These are phyloP conservation scores for Candida endomychidarum DNA, from an alignment of 805 yeast genomes.

Conservation along the genomic window DNA sequence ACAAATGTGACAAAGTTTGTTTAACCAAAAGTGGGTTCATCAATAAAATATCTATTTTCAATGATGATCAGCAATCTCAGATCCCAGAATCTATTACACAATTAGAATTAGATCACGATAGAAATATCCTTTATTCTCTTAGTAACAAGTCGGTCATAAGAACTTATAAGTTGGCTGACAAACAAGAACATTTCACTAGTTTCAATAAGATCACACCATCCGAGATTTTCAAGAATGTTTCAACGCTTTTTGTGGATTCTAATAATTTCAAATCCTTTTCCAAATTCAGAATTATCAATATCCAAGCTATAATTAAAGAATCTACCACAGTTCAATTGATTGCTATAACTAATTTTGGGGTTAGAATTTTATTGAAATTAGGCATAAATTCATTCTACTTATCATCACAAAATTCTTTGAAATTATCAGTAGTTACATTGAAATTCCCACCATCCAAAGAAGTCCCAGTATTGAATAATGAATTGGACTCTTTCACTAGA, in stretches of 20 bases:
- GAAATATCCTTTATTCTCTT: slow-evolving; percentile 76
- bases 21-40: slow-evolving; percentile 61
- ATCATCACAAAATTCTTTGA: slow-evolving; percentile 19
- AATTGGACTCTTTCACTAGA: slow-evolving; percentile 42
- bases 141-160: slow-evolving; percentile 81
- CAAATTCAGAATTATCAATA: slow-evolving; percentile 58
- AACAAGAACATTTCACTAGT: slow-evolving; percentile 39
- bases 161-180: slow-evolving; percentile 61
- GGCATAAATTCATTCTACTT: slow-evolving; percentile 35
- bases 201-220: slow-evolving; percentile 42
- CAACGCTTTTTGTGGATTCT: slow-evolving; percentile 55
- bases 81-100: slow-evolving; percentile 61
- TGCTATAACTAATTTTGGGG: slow-evolving; percentile 82
- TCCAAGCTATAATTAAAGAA: slow-evolving; percentile 63
- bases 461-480: slow-evolving; percentile 39
- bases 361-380: slow-evolving; percentile 62
- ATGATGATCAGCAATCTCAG: slow-evolving; percentile 11
- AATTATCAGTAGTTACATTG: slow-evolving; percentile 44
- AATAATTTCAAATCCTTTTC: slow-evolving; percentile 50
- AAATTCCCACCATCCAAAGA: slow-evolving; percentile 66
- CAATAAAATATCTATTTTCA: slow-evolving; percentile 26
- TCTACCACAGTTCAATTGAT: slow-evolving; percentile 69
- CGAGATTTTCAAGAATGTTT: slow-evolving; percentile 47
- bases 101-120: slow-evolving; percentile 70
- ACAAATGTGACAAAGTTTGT: slow-evolving; percentile 80